Evolutionary conservation across 2,329 filamentous ascomycete genomes (phyloP), one percentile per base, ranked within the genome.

Genomic region (Pseudohalonectria lignicola): DNA sequence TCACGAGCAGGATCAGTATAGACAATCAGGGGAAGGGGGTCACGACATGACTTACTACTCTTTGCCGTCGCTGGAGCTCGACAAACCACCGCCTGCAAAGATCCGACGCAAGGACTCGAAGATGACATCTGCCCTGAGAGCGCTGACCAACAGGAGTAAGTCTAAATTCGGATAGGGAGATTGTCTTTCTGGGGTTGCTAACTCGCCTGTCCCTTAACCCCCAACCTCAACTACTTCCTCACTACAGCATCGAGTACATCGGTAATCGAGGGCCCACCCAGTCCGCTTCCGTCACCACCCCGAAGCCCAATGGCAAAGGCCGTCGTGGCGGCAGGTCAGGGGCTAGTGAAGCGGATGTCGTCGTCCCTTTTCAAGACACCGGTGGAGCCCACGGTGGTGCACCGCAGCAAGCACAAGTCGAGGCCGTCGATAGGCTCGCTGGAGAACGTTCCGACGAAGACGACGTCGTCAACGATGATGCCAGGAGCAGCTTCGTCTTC

Each of bases 351-450:
- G 32, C 63, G 56, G 42, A 57, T 67, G 44, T 62, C 64, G 16
- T 53, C 59, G 35, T 57, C 59, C 17, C 49, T 65, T 17, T 51
- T 63, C 33, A 61, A 59, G 40, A 44, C 47, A 13, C 53, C 59
- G 20, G 47, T 59, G 16, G 60, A 64, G 21, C 59, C 59, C 5
- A 68, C 64, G 2, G 55, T 67, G 5, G 57, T 70, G 17, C 61
- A 61, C 44, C 59, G 64, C 16, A 45, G 56, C 34, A 49, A 55
- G 28, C 52, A 53, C 29, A 66, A 63, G 40, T 51, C 49, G 26
- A 55, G 63, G 26, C 55, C 51, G 11, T 59, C 59, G 32, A 32
- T 47, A 15, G 28, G 9, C 7, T 20, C 32, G 21, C 47, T 42
- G 29, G 40, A 43, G 19, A 45, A 42, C 19, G 43, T 44, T 30